Conservation (phyloP, 2,329 filamentous ascomycete species). For the Fusarium citri region DNA sequence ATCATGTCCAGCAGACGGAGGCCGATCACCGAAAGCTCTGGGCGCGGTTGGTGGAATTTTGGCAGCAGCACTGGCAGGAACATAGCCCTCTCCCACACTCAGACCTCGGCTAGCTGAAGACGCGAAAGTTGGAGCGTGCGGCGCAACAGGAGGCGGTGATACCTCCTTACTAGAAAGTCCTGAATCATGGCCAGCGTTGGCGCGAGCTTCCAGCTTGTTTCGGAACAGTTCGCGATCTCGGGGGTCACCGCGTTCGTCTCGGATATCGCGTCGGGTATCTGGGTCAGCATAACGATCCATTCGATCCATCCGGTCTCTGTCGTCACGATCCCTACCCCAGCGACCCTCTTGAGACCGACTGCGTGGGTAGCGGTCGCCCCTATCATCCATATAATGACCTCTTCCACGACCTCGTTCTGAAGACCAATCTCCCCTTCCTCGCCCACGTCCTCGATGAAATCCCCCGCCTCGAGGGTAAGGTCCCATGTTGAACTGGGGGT, state of each 20-base stretch:
- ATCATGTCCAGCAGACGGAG: constrained; percentile 57
- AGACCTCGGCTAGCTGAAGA: constrained; percentile 62
- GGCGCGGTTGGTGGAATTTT: constrained; percentile 67
- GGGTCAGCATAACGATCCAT: constrained; percentile 57
- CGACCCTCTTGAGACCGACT: constrained; percentile 75
- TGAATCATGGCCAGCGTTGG: constrained; percentile 61
- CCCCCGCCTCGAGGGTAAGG: constrained; percentile 67
- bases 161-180: constrained; percentile 61
- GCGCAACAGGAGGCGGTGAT: constrained; percentile 68
- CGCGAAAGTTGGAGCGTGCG: constrained; percentile 69
- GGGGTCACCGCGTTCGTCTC: constrained; percentile 60
- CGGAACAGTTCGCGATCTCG: constrained; percentile 61
- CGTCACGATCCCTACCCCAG: constrained; percentile 67
- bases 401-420: constrained; percentile 65
- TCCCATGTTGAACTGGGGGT: constrained; percentile 67
- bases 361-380: constrained; percentile 70
- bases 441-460: constrained; percentile 65
- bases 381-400: constrained; percentile 68
- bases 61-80: constrained; percentile 49
- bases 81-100: constrained; percentile 49
- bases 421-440: constrained; percentile 58
- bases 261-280: constrained; percentile 57
- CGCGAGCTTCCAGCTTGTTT: constrained; percentile 62
- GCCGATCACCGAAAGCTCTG: constrained; percentile 63
- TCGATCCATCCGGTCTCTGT: constrained; percentile 61